A percentile compares a stretch with the other conserved stretches of the same genome.
Evolutionary conservation across 2,329 filamentous ascomycete species (phyloP).

Genomic region (Didymella glomerata): DNA sequence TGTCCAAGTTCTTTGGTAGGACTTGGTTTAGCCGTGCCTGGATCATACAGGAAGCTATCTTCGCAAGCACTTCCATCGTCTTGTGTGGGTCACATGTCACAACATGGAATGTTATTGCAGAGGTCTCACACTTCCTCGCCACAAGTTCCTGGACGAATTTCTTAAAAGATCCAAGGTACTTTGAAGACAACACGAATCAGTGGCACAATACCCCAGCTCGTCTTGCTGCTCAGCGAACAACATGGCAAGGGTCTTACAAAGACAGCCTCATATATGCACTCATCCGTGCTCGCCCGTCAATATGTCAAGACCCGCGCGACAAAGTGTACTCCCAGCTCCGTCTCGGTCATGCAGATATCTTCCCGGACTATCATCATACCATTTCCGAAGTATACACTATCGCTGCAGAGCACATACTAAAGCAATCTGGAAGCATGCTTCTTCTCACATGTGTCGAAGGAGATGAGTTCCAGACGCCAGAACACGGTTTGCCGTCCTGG

Average conservation of each 20-base stretch:
- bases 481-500: constrained; percentile 28
- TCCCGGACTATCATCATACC: constrained; percentile 21
- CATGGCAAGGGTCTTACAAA: constrained; percentile 5
- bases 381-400: constrained; percentile 23
- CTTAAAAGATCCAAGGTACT: constrained; percentile 1
- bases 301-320: constrained; percentile 27
- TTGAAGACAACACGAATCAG: not conserved
- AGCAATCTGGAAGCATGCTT: constrained; percentile 21
- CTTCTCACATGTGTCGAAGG: constrained; percentile 30
- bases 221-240: constrained; percentile 19
- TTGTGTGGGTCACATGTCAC: constrained; percentile 24
- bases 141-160: constrained; percentile 22
- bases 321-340: constrained; percentile 32
- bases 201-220: constrained; percentile 20
- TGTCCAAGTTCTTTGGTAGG: constrained; percentile 18
- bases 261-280: constrained; percentile 28
- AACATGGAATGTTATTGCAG: constrained; percentile 16
- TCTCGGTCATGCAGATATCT: constrained; percentile 20
- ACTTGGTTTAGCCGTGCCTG: constrained; percentile 26
- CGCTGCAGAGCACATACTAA: constrained; percentile 28
- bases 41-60: constrained; percentile 27
- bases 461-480: constrained; percentile 20
- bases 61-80: constrained; percentile 16
- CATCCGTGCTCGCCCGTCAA: constrained; percentile 21
- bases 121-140: constrained; percentile 20